Conservation (phyloP, 2,329 filamentous ascomycete species). For the Neopestalotiopsis rosae region DNA sequence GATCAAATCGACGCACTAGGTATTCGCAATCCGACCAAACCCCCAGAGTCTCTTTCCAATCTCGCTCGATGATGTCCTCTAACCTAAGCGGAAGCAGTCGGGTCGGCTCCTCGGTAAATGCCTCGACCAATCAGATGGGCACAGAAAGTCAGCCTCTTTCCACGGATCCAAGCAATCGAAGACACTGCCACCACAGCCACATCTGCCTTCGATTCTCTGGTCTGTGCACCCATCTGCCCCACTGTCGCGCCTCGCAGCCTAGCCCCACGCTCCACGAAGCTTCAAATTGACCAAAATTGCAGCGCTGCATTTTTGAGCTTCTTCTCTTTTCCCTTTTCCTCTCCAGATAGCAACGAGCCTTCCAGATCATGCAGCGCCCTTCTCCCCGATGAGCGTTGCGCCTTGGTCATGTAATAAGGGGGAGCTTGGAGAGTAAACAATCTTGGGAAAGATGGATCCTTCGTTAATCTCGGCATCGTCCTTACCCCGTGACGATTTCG, state of each 20-base stretch:
- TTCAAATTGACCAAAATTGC: conserved; percentile 8
- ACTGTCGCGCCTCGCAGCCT: background rate
- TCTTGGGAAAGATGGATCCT: conserved; percentile 42
- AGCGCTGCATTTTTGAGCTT: conserved; percentile 3
- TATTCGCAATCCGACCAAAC: background rate
- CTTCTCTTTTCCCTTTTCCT: conserved; percentile 35
- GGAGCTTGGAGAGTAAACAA: conserved; percentile 38
- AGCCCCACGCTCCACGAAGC: too few species aligned
- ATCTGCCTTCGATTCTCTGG: background rate
- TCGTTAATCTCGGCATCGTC: conserved; percentile 44
- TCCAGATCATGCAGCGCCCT: conserved; percentile 35
- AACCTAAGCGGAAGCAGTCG: conserved; percentile 12
- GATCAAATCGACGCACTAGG: background rate
- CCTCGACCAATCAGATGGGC: conserved; percentile 13
- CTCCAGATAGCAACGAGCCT: conserved; percentile 59
- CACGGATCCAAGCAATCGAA: background rate
- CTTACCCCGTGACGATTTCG: conserved; percentile 38
- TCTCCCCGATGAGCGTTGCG: conserved; percentile 25
- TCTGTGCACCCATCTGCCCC: background rate
- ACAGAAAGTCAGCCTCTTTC: conserved; percentile 17
- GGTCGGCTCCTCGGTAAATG: conserved; percentile 19
- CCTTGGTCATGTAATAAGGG: conserved; percentile 28
- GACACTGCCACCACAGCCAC: background rate
- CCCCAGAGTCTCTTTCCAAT: background rate
- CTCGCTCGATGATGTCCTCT: conserved; percentile 9